Base-by-base conservation (phyloP, 2,329 filamentous ascomycete species). In the Ophiostoma triangulosporum region DNA sequence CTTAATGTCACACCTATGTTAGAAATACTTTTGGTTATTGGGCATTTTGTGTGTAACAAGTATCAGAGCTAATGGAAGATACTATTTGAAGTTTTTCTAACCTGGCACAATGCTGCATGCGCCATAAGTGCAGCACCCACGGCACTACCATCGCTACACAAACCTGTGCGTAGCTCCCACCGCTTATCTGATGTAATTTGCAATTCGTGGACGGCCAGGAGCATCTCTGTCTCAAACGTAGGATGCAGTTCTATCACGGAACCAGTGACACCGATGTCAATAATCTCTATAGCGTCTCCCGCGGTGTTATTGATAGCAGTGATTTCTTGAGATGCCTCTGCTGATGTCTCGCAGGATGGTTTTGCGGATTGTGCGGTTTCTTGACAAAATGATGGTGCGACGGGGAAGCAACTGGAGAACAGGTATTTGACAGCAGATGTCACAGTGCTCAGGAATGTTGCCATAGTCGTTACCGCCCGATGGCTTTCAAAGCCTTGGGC, bases 221-320 rank as follows among this genome's bases (percentile, higher is more conserved):
- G 79, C 58, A 97, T 84, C 71, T 91, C 85, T 54, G 85, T 84
- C 60, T 91, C 82, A 69, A 96, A 98, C 62, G 83, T 83, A 6
- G 93, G 93, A 67, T 96, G 97, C 69, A 93, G 91, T 68, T 97
- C 93, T 2, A 96, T 88, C 52, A 98, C 73, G 64, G 84, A 89
- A 57, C 93, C 91, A 64, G 97, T 91, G 2, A 96, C 89, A 62
- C 93, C 91, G 61, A 97, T 81, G 64, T 97, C 91, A 53, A 85
- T 73, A 20, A 52, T 31, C 31, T 29, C 22, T 3, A 26, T 6
- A 29, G 3, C 8, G 4, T 40, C 14, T 14, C 7, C 26, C 6
- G 17, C 3, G 12, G 3, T 29, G 15, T 12, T 15, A 15, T 29
- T 8, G 14, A 12, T 9, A 12, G 2, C 12, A n/a, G n/a, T 12